Percentiles rank a stretch among this genome's conserved stretches.
Conservation (phyloP, 768 basidiomycete genomes). For the Sporobolomyces pararoseus region DNA sequence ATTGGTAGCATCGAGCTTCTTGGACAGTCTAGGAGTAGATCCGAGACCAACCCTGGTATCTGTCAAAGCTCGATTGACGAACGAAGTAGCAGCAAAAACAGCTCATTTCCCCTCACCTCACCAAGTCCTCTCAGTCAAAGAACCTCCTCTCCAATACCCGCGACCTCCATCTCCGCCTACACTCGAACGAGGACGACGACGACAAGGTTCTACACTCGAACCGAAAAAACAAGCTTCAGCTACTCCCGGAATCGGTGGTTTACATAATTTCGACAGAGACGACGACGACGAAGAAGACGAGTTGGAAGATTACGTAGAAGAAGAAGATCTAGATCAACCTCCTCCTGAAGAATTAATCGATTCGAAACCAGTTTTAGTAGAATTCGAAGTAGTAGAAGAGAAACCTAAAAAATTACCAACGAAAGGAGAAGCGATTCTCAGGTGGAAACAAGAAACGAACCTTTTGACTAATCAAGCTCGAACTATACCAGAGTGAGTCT, state of each 20-base stretch:
- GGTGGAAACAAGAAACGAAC: slow-evolving; percentile 6
- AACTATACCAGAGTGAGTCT: background rate
- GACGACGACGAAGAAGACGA: no score
- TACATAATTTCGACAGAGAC: no score
- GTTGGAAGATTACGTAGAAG: background rate
- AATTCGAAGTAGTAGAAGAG: background rate
- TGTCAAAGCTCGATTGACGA: background rate
- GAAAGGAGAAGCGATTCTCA: background rate
- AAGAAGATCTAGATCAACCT: background rate
- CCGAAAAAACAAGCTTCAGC: background rate
- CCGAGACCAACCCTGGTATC: background rate
- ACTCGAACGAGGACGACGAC: background rate
- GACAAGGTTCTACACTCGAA: background rate
- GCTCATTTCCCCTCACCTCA: background rate
- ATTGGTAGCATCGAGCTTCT: background rate
- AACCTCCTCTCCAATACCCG: background rate
- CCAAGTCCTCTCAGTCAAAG: background rate
- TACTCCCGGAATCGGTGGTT: no score
- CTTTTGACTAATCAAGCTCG: background rate
- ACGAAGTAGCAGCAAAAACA: background rate
- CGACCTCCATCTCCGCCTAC: background rate
- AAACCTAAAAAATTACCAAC: background rate
- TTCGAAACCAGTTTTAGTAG: no score
- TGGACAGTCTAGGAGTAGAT: background rate
- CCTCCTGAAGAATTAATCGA: background rate